Conservation (phyloP, 139 green algal genomes). For the Tetradesmus lagerheimii region DNA sequence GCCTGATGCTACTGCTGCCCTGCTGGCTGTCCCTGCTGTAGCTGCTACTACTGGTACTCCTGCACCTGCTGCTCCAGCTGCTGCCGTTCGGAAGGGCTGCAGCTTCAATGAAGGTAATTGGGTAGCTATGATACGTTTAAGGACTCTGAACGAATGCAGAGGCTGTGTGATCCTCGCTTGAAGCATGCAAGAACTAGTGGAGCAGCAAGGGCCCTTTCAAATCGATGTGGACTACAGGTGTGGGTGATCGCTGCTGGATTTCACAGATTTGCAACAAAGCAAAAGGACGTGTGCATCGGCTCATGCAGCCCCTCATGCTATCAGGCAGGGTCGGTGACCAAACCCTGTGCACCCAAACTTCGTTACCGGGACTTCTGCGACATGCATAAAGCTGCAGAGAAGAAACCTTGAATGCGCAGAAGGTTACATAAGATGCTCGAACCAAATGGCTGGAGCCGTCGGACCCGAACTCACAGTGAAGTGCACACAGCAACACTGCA, state of each 20-base stretch:
- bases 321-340: too few species aligned
- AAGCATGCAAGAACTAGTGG: background rate
- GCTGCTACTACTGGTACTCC: background rate
- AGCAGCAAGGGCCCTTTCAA: background rate
- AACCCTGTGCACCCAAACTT: too few species aligned
- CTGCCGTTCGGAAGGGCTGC: background rate
- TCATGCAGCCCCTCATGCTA: too few species aligned
- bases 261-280: background rate
- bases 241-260: background rate
- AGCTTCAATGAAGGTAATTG: background rate
- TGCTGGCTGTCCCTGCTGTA: background rate
- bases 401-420: too few species aligned
- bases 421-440: too few species aligned
- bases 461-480: background rate
- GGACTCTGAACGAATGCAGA: background rate
- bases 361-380: too few species aligned
- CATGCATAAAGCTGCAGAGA: too few species aligned
- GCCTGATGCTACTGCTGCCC: background rate
- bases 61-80: background rate
- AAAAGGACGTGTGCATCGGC: too few species aligned
- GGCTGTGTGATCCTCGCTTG: background rate
- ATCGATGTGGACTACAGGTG: too few species aligned
- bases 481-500: background rate
- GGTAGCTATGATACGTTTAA: too few species aligned
- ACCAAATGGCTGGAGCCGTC: too few species aligned